Base-by-base conservation (phyloP, 345 rosid genomes). In the Heritiera fomes region DNA sequence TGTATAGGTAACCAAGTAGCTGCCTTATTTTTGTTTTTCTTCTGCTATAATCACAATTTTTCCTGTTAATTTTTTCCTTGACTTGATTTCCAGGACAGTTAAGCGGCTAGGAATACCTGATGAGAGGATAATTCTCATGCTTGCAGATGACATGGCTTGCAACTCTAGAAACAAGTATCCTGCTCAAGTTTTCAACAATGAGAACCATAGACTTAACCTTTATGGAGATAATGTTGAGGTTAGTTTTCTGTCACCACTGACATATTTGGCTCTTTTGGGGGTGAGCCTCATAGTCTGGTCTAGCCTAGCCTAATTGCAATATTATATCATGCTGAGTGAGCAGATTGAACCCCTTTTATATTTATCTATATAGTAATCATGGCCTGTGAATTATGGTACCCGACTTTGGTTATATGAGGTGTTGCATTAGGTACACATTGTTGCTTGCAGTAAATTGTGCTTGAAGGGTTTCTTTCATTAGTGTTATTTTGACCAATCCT, bases 121-220 rank as follows among this genome's bases (percentile, higher is more conserved):
- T 80, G 99, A 96, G 84, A 87, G 98, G 88, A 96, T 94, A 0
- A 94, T 96, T 70, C 90, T 94, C 12, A 94, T 96, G 98, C 89
- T 96, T 81, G 98, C 99, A 6, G 99, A 94, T 94, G 98, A 96
- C 79, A 94, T 96, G 98, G 99, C 98, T 41, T 96, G 98, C 82
- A 96, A 96, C 86, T 84, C 97, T 71, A 90, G 99, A 87, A 96
- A 94, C 80, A 90, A 92, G 84, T 91, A 87, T 76, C 98, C 98
- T 75, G 99, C 99, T 52, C 98, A 96, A 88, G 99, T 96, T 75
- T 96, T 96, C 81, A 94, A 96, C 86, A 96, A 96, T 72, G 98
- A 96, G 78, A 94, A 96, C 84, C 99, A 94, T 79, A 86, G 90
- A 61, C 95, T 94, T 77, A 96, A 96, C 82, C 88, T 96, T n/a